phyloP scores from a whole-genome alignment of 176 grass and related monocot species.

The Areca catechu region DNA sequence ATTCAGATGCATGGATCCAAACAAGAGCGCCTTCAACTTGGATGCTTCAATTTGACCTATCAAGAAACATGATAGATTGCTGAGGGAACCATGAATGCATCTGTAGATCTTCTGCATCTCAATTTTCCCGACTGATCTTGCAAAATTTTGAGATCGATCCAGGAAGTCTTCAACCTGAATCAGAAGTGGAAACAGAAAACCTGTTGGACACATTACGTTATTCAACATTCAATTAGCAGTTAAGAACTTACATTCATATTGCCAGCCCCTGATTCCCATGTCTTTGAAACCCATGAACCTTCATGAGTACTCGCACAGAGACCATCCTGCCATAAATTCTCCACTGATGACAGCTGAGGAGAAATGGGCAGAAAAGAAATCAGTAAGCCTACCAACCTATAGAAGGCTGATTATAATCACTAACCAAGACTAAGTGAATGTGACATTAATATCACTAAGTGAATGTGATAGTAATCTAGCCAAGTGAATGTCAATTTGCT shows the following conservation, averaged over 20 bases:
- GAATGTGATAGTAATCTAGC: too few relatives aligned
- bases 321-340: slow-evolving; percentile 73
- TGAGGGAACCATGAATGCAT: slow-evolving; percentile 35
- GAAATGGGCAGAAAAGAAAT: slow-evolving; percentile 1
- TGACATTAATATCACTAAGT: too few relatives aligned
- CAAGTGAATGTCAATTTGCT: too few relatives aligned
- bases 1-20: slow-evolving; percentile 27
- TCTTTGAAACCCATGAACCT: slow-evolving; percentile 76
- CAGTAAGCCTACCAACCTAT: not conserved
- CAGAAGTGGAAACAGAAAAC: not conserved
- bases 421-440: too few relatives aligned
- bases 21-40: slow-evolving; percentile 41
- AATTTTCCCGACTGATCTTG: slow-evolving; percentile 48
- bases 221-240: not conserved
- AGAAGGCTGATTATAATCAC: not conserved
- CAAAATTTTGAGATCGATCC: slow-evolving; percentile 72
- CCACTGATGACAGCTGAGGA: slow-evolving; percentile 54
- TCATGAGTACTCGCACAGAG: slow-evolving; percentile 73
- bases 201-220: too few relatives aligned
- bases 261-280: slow-evolving; percentile 36
- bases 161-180: slow-evolving; percentile 90
- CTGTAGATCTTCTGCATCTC: slow-evolving; percentile 51
- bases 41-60: slow-evolving; percentile 26
- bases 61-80: slow-evolving; percentile 42
- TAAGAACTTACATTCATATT: slow-evolving; percentile 58